phyloP scores from a whole-genome alignment of 345 rosid species.

The Boechera retrofracta region DNA sequence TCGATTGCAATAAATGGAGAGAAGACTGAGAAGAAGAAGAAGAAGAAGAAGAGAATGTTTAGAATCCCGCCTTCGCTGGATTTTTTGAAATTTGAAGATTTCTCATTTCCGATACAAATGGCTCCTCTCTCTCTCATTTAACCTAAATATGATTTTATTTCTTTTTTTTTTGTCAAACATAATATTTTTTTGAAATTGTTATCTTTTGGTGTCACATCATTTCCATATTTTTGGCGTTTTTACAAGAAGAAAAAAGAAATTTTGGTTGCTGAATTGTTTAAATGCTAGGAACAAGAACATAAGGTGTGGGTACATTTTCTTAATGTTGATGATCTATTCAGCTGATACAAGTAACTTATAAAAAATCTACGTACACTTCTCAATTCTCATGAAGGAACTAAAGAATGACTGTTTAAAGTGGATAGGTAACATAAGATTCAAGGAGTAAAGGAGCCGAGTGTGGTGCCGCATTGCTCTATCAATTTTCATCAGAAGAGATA shows the following conservation, averaged over 20 bases:
- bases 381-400: too few species aligned
- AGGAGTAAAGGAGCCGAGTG: too few species aligned
- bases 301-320: too few species aligned
- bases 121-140: slow-evolving; percentile 4
- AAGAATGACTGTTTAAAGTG: too few species aligned
- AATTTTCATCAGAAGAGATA: too few species aligned
- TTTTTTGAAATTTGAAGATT: slow-evolving; percentile 40
- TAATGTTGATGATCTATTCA: too few species aligned
- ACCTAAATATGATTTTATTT: slow-evolving; percentile 1
- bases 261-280: not conserved
- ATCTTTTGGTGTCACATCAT: not conserved
- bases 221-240: not conserved
- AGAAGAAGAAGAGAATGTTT: not conserved
- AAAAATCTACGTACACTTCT: too few species aligned
- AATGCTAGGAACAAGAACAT: too few species aligned
- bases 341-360: too few species aligned
- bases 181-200: not conserved
- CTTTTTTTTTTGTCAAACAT: not conserved
- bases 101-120: slow-evolving; percentile 14
- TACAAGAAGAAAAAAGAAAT: not conserved
- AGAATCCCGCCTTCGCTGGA: slow-evolving; percentile 31
- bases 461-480: too few species aligned
- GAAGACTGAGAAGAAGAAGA: not conserved
- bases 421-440: too few species aligned
- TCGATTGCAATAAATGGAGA: slow-evolving; percentile 12